Evolutionary conservation across 345 rosid species (phyloP), one percentile per base, ranked within the genome.

Genomic region (Camelina sativa): DNA sequence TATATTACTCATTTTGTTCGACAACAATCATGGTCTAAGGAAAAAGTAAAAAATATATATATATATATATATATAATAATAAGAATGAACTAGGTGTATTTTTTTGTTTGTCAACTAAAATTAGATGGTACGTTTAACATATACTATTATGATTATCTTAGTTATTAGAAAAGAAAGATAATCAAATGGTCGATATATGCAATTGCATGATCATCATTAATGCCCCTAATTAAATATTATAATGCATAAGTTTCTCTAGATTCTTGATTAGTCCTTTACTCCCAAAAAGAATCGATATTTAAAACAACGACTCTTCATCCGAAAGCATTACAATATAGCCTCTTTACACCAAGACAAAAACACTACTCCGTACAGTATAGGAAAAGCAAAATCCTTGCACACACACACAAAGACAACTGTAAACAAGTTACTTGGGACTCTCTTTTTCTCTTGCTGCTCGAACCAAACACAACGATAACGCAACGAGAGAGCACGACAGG

Each of bases 401-500:
- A 34, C 32, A 48, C 53, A 47, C 53, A 41, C 34, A 41, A 3
- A 6, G 0, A 35, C 72, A 64, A 76, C 80, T 54, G 61, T 70
- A 64, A 71, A 55, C 61, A 71, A 70, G 76, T 76, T 63, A 55
- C 71, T 76, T 37, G 80, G 75, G 54, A 63, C 76, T 63, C 67
- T 47, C 52, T 34, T 44, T 47, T 47, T 46, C 53, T 47, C 46
- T 60, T 32, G 50, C 13, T 68, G 68, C 63, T 61, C 64, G 37
- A 64, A 76, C 76, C 71, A 62, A 62, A 20, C 54, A 50, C 25
- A 50, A 51, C 55, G 1, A 50, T 71, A 71, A 58, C 67, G 67
- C 67, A 64, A 76, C 75, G 67, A 77, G 76, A 56, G 76, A 56
- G 76, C 67, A 64, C 76, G 72, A 64, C 73, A 71, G 48, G 67